Evolutionary conservation across 148 eudicot species (phyloP).

Genomic region (Persicaria tinctoria): DNA sequence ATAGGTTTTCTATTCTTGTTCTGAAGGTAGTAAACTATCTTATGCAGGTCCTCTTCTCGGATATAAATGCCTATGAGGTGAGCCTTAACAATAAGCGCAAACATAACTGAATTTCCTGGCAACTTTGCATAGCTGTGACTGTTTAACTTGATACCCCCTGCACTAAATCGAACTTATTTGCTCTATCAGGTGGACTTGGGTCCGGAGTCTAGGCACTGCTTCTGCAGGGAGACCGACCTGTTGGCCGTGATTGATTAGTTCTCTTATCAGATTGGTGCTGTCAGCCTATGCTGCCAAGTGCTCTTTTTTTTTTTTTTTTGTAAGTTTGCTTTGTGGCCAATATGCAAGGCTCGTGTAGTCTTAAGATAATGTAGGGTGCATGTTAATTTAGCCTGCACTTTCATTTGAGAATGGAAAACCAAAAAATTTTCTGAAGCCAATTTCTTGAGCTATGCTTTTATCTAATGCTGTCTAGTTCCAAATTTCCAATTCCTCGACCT

Average conservation of each 20-base stretch:
- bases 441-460: neutral
- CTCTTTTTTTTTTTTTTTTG: neutral
- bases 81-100: neutral
- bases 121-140: neutral
- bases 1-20: slow-evolving; percentile 1
- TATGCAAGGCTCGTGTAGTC: slow-evolving; percentile 1
- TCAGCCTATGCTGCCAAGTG: neutral
- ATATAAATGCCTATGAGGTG: slow-evolving; percentile 90
- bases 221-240: slow-evolving; percentile 72
- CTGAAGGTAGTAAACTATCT: slow-evolving; percentile 2
- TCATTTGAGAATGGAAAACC: neutral
- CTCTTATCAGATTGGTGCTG: neutral
- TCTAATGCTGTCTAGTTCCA: no score
- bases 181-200: slow-evolving; percentile 46
- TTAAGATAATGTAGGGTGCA: neutral
- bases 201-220: slow-evolving; percentile 51
- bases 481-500: no score
- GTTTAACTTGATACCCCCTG: neutral
- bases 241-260: slow-evolving; percentile 74
- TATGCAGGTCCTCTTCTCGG: slow-evolving; percentile 93
- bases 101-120: neutral
- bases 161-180: neutral
- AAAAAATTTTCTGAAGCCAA: neutral
- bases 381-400: neutral
- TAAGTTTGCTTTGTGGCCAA: neutral